These are phyloP conservation scores for Pyrenochaeta sp. DNA, from an alignment of 2,329 filamentous ascomycete species.

Conservation along the genomic window DNA sequence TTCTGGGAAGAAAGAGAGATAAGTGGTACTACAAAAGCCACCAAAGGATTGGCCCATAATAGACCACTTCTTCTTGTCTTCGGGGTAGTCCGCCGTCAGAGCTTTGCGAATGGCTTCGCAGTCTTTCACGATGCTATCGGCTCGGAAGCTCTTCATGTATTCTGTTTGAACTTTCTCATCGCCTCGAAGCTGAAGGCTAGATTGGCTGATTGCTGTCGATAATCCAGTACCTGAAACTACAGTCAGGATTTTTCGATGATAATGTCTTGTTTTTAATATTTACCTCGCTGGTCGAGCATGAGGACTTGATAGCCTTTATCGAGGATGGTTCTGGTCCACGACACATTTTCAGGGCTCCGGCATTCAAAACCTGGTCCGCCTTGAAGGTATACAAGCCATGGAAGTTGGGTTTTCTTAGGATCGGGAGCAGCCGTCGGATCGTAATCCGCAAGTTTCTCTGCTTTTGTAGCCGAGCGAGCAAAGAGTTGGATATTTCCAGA, in stretches of 20 bases:
- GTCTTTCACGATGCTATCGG: slow-evolving; percentile 89
- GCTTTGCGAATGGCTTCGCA: slow-evolving; percentile 83
- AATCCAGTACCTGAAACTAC: slow-evolving; percentile 67
- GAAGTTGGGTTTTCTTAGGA: slow-evolving; percentile 57
- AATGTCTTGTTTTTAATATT: neutral
- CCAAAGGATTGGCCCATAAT: slow-evolving; percentile 92
- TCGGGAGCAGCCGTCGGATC: slow-evolving; percentile 58
- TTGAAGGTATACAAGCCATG: slow-evolving; percentile 76
- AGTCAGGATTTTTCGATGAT: neutral
- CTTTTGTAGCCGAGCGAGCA: slow-evolving; percentile 73
- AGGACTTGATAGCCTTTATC: slow-evolving; percentile 83
- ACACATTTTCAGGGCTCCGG: slow-evolving; percentile 73
- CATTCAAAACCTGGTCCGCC: slow-evolving; percentile 87
- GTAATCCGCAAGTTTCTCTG: slow-evolving; percentile 66
- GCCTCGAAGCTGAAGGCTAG: slow-evolving; percentile 71
- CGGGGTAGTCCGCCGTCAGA: slow-evolving; percentile 73
- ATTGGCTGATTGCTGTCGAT: slow-evolving; percentile 79
- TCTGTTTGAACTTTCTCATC: slow-evolving; percentile 72
- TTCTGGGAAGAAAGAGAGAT: slow-evolving; percentile 80
- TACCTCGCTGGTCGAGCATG: slow-evolving; percentile 85
- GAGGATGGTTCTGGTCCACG: slow-evolving; percentile 74
- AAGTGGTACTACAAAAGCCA: slow-evolving; percentile 84
- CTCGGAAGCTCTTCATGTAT: slow-evolving; percentile 84
- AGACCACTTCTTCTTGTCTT: slow-evolving; percentile 79
- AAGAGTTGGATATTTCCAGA: slow-evolving; percentile 75